Percentiles rank a stretch among this genome's conserved stretches.
These are phyloP conservation scores for Ophiostoma perfectum DNA, from an alignment of 2,329 filamentous ascomycete species.

Conservation along the genomic window DNA sequence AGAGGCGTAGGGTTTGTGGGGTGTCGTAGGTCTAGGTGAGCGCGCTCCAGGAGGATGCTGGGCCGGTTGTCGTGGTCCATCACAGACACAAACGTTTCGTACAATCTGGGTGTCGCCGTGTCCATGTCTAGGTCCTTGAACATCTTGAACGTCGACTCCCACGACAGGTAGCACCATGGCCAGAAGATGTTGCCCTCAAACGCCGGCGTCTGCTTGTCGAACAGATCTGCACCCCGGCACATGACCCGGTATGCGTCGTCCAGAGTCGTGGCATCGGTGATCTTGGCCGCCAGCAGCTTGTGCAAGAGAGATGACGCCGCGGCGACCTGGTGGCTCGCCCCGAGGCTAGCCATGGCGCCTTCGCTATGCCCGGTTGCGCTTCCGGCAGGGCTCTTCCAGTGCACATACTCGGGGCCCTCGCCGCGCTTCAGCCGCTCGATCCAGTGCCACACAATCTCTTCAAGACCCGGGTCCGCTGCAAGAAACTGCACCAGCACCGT, in stretches of 20 bases:
- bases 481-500: conserved; percentile 44
- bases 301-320: conserved; percentile 37
- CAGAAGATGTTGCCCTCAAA: conserved; percentile 37
- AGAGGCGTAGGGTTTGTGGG: conserved; percentile 46
- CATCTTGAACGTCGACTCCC: conserved; percentile 48
- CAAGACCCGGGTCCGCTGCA: conserved; percentile 49
- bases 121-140: conserved; percentile 44
- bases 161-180: conserved; percentile 47
- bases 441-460: conserved; percentile 51
- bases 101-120: conserved; percentile 44
- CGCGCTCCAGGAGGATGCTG: conserved; percentile 42
- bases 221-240: conserved; percentile 42
- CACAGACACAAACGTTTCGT: conserved; percentile 48
- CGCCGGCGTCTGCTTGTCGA: conserved; percentile 35
- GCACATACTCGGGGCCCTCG: conserved; percentile 24
- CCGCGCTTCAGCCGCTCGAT: conserved; percentile 38
- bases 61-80: conserved; percentile 37
- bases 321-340: conserved; percentile 1
- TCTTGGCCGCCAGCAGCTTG: conserved; percentile 37
- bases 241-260: conserved; percentile 48
- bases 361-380: not conserved
- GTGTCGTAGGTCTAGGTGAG: conserved; percentile 52
- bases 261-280: conserved; percentile 36
- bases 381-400: conserved; percentile 8
- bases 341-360: not conserved